Evolutionary conservation across 2,329 filamentous ascomycete genomes (phyloP), one percentile per base, ranked within the genome.

Genomic region (Colletotrichum ledebouriae): DNA sequence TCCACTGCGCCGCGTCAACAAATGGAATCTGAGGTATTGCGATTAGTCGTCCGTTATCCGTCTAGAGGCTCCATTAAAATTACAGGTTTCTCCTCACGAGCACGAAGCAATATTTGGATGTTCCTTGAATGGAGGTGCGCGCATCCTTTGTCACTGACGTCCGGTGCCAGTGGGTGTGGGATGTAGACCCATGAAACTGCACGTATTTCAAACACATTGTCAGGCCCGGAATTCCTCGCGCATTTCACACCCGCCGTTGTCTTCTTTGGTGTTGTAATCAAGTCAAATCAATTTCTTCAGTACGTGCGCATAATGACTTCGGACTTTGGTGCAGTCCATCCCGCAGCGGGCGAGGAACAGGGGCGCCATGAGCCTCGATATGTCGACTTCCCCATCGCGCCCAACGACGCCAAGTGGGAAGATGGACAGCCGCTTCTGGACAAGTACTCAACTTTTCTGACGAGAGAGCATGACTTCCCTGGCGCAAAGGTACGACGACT

Each of bases 371-470:
- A 61, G 39, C 59, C 59, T 6, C 34, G 47, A 52, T 61, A 61
- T 15, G 59, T 61, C 25, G 59, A 53, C 13, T 61, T 61, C 37
- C 59, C 47, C 10, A 34, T 61, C 42, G 59, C 37, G 7, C 47
- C 59, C 5, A 17, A 63, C 29, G 61, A 63, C 22, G 61, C 61
- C 9, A 63, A 29, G 5, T 63, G 61, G 61, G 61, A 63, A 10
- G 34, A 63, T 42, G 61, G 61, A 10, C 15, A 58, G 6, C 61
- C 61, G 11, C 53, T 59, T 15, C 61, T 63, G 6, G 59, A 63
- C 53, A 63, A 59, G 20, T 50, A 59, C 17, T 63, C 61, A 1
- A 59, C 53, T 0, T 59, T 63, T 3, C 53, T 63, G 3, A 63
- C 61, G 12, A 37, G 61, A 12, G 61, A 63, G 5, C 61, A 63